Percentiles rank a stretch among this genome's conserved stretches.
Conservation (phyloP, 169 alveolate species). For the Plasmodium sp. region DNA sequence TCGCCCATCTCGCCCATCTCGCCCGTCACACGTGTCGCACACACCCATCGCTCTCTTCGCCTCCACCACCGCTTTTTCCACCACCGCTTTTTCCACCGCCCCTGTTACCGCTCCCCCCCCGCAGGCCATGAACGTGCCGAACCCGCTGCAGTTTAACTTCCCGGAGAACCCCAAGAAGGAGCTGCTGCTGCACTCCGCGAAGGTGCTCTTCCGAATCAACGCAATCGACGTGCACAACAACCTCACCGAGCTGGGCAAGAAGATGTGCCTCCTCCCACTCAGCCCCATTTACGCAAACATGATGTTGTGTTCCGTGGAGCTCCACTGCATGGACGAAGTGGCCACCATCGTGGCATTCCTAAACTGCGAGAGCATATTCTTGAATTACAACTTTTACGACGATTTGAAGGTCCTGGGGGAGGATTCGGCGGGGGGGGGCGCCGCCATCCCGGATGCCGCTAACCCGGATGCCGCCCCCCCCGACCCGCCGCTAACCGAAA, state of each 20-base stretch:
- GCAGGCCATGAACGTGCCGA: slow-evolving; percentile 71
- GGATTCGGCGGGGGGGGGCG: slow-evolving; percentile 68
- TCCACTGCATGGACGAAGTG: slow-evolving; percentile 91
- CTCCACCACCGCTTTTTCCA: too few species aligned
- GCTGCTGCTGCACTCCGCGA: slow-evolving; percentile 86
- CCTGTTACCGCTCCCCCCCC: not conserved
- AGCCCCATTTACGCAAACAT: slow-evolving; percentile 92
- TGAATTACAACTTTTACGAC: slow-evolving; percentile 91
- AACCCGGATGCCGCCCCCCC: not conserved
- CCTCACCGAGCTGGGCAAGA: slow-evolving; percentile 84
- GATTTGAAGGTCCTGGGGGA: slow-evolving; percentile 90
- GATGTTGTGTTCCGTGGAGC: slow-evolving; percentile 90
- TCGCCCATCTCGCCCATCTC: not conserved
- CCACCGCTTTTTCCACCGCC: too few species aligned
- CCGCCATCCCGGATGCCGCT: not conserved
- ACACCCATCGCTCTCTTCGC: too few species aligned
- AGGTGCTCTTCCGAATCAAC: slow-evolving; percentile 53
- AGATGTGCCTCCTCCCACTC: slow-evolving; percentile 83
- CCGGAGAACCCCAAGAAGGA: slow-evolving; percentile 97
- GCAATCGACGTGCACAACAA: slow-evolving; percentile 78
- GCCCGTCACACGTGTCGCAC: not conserved
- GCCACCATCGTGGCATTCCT: slow-evolving; percentile 91
- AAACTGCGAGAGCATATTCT: slow-evolving; percentile 79
- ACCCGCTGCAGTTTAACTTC: slow-evolving; percentile 85
- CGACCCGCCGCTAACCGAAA: slow-evolving; percentile 88